Percentiles rank a stretch among this genome's conserved stretches.
phyloP scores from a whole-genome alignment of 2,329 filamentous ascomycete genomes.

The Neonectria coccinea region DNA sequence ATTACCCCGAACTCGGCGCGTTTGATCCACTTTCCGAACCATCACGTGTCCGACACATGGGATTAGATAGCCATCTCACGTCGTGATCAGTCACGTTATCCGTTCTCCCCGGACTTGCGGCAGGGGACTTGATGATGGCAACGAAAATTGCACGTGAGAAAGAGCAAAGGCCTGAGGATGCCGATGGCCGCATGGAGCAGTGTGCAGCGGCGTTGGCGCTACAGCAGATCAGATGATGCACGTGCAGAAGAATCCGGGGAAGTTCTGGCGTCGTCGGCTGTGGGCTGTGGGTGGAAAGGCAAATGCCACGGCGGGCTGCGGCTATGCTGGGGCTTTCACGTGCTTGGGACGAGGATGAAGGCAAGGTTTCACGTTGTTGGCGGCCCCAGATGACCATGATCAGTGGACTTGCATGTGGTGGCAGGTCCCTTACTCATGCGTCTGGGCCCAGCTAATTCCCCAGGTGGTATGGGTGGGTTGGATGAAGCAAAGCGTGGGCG shows the following conservation, averaged over 20 bases:
- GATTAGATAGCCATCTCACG: background rate
- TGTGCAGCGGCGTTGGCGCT: conserved; percentile 15
- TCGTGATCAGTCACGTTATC: conserved; percentile 10
- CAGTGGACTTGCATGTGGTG: background rate
- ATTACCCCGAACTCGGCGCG: no score
- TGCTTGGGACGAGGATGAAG: conserved; percentile 11
- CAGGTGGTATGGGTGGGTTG: conserved; percentile 10
- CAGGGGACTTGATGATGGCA: background rate
- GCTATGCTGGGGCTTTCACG: conserved; percentile 26
- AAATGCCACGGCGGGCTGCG: conserved; percentile 21
- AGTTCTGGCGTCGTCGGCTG: conserved; percentile 1
- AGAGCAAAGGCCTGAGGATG: conserved; percentile 11
- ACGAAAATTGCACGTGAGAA: conserved; percentile 20
- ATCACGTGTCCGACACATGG: no score
- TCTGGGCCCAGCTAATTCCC: conserved; percentile 7
- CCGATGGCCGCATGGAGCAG: conserved; percentile 10
- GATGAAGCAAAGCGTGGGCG: background rate
- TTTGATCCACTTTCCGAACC: no score
- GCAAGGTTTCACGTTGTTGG: conserved; percentile 9
- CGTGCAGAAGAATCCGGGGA: conserved; percentile 28
- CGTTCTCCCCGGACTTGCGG: background rate
- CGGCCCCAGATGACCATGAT: conserved; percentile 14
- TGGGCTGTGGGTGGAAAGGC: background rate
- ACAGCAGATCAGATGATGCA: conserved; percentile 26
- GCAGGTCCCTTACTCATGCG: conserved; percentile 17